A percentile compares a stretch with the other conserved stretches of the same genome.
phyloP scores from a whole-genome alignment of 768 basidiomycete genomes.

The Lentinula aciculospora region DNA sequence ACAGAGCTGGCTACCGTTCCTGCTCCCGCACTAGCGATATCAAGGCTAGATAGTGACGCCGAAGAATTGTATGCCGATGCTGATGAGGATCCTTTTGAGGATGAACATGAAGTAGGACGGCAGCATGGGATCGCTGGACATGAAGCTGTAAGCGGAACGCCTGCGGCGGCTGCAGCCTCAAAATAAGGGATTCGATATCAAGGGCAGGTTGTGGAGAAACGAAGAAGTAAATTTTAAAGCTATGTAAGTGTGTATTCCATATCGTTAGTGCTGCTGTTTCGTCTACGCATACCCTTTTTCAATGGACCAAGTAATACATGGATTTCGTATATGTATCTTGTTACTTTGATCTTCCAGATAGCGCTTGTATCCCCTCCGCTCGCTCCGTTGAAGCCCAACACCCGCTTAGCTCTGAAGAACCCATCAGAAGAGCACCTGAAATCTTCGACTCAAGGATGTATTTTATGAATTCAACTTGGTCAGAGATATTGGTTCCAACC shows the following conservation, averaged over 20 bases:
- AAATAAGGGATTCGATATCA: no score
- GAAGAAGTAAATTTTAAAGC: slow-evolving; percentile 12
- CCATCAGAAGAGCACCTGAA: no score
- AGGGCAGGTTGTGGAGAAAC: no score
- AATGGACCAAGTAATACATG: neutral
- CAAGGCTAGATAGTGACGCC: slow-evolving; percentile 24
- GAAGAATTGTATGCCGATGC: slow-evolving; percentile 63
- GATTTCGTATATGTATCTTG: no score
- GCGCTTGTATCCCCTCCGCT: no score
- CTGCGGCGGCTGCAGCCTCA: neutral
- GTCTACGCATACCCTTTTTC: neutral
- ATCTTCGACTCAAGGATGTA: no score
- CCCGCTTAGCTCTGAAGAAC: no score
- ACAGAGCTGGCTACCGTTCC: slow-evolving; percentile 6
- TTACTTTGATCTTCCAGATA: no score
- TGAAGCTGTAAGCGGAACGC: neutral
- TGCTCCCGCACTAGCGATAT: slow-evolving; percentile 10
- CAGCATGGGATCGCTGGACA: neutral
- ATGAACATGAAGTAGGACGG: slow-evolving; percentile 15
- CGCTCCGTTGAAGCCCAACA: no score
- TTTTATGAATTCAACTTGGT: no score
- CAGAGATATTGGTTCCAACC: no score
- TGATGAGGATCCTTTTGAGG: slow-evolving; percentile 64
- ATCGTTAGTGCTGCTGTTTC: neutral
- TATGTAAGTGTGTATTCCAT: neutral